Conservation (phyloP, 2,329 filamentous ascomycete species). For the Paracoccidioides lutzii region DNA sequence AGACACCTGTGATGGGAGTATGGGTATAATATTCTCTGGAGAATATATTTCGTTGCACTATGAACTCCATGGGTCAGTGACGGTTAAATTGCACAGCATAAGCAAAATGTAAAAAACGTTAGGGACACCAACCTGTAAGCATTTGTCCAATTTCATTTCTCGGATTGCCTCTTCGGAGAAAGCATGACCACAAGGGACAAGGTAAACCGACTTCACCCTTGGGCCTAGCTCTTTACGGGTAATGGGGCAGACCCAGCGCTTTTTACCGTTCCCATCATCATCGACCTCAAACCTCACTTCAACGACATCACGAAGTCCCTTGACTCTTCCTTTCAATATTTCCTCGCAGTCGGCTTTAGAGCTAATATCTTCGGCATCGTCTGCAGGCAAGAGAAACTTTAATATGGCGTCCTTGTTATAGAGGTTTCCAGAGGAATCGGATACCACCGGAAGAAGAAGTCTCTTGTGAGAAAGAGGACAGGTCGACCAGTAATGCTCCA, state of each 20-base stretch:
- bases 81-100: neutral
- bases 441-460: slow-evolving; percentile 64
- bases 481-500: slow-evolving; percentile 73
- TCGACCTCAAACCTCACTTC: slow-evolving; percentile 64
- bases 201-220: slow-evolving; percentile 64
- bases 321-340: slow-evolving; percentile 51
- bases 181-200: slow-evolving; percentile 90
- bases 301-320: slow-evolving; percentile 71
- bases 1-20: slow-evolving; percentile 57
- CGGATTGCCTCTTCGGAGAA: slow-evolving; percentile 79
- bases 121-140: slow-evolving; percentile 37
- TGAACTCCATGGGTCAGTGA: neutral
- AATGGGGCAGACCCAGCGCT: slow-evolving; percentile 70
- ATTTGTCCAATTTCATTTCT: slow-evolving; percentile 56
- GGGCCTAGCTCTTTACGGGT: slow-evolving; percentile 78
- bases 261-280: slow-evolving; percentile 24
- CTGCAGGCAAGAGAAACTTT: slow-evolving; percentile 47
- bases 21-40: slow-evolving; percentile 64
- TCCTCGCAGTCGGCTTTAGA: slow-evolving; percentile 48
- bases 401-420: slow-evolving; percentile 94
- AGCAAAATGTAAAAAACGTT: neutral
- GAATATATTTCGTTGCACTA: slow-evolving; percentile 66
- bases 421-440: slow-evolving; percentile 68
- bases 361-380: slow-evolving; percentile 40
- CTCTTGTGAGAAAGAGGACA: slow-evolving; percentile 74